Conservation (phyloP, 1,284 basidiomycete genomes). For the Blastosporella zonata region DNA sequence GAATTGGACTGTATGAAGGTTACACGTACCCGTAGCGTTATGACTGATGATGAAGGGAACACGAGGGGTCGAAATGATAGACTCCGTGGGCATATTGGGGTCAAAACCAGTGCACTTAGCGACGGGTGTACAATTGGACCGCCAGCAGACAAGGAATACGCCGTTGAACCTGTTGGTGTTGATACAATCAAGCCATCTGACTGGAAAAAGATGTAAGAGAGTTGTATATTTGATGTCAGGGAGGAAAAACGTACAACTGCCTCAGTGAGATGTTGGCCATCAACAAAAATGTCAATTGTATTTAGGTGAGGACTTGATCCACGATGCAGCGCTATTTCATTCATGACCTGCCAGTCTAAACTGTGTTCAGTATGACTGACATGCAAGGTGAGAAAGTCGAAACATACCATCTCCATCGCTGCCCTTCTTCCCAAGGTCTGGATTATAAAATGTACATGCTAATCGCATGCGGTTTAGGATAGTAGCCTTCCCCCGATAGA, state of each 20-base stretch:
- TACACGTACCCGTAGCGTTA: conserved; percentile 73
- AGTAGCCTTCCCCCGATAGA: conserved; percentile 72
- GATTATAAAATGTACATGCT: conserved; percentile 73
- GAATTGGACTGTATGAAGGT: not conserved
- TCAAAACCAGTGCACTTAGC: conserved; percentile 85
- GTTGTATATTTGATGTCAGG: conserved; percentile 6
- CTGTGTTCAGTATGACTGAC: conserved; percentile 2
- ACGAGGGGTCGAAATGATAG: conserved; percentile 91
- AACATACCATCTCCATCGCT: conserved; percentile 53
- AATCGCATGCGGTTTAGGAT: conserved; percentile 87
- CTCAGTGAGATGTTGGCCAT: conserved; percentile 93
- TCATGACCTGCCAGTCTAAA: conserved; percentile 94
- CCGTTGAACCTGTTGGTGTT: conserved; percentile 95
- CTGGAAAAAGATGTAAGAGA: conserved; percentile 37
- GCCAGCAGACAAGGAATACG: conserved; percentile 94
- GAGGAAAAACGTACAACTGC: conserved; percentile 70
- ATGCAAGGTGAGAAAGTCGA: not conserved
- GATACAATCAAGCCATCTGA: conserved; percentile 94
- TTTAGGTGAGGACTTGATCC: conserved; percentile 91
- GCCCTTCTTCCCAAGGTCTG: conserved; percentile 54
- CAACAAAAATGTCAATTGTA: conserved; percentile 93
- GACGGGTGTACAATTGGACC: conserved; percentile 97
- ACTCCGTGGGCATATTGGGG: conserved; percentile 93
- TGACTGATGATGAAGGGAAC: conserved; percentile 80
- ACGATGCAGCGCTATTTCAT: conserved; percentile 91